A percentile compares a stretch with the other conserved stretches of the same genome.
Evolutionary conservation across 352 stramenopile genomes (phyloP).

Genomic region (Phytophthora crassamura): DNA sequence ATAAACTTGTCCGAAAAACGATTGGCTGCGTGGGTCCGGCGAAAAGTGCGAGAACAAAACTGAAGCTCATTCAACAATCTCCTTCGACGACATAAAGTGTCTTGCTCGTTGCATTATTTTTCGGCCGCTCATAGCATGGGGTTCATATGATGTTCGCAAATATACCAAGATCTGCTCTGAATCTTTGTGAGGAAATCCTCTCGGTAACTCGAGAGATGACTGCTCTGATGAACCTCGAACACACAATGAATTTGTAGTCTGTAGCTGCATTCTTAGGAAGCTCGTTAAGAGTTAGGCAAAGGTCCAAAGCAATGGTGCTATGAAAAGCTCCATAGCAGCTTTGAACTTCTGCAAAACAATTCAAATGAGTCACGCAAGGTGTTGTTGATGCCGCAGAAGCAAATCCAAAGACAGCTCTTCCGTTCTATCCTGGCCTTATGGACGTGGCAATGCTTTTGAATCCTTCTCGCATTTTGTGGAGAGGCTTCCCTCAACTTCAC

Average conservation of each 20-base stretch:
- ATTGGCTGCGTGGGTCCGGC: slow-evolving; percentile 19
- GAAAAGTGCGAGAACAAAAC: background rate
- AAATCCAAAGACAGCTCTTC: slow-evolving; percentile 1
- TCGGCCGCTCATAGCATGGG: background rate
- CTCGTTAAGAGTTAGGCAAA: too few species aligned
- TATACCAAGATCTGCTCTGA: slow-evolving; percentile 90
- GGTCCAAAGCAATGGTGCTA: too few species aligned
- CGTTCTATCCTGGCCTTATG: background rate
- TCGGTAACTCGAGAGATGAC: slow-evolving; percentile 80
- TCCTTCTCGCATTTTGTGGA: too few species aligned
- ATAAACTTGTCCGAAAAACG: slow-evolving; percentile 11
- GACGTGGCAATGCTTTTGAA: background rate
- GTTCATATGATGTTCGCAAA: slow-evolving; percentile 74
- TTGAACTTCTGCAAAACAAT: background rate
- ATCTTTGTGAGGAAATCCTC: slow-evolving; percentile 79
- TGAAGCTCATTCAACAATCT: slow-evolving; percentile 29
- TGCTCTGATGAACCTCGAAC: slow-evolving; percentile 69
- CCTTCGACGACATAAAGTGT: background rate
- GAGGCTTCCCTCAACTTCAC: background rate
- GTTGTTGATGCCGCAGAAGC: background rate
- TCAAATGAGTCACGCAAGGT: background rate
- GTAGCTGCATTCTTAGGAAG: background rate
- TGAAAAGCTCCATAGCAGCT: too few species aligned
- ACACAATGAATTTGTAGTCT: slow-evolving; percentile 14
- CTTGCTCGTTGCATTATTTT: background rate